These are phyloP conservation scores for Calocybe indica DNA, from an alignment of 768 basidiomycete species.

Conservation along the genomic window DNA sequence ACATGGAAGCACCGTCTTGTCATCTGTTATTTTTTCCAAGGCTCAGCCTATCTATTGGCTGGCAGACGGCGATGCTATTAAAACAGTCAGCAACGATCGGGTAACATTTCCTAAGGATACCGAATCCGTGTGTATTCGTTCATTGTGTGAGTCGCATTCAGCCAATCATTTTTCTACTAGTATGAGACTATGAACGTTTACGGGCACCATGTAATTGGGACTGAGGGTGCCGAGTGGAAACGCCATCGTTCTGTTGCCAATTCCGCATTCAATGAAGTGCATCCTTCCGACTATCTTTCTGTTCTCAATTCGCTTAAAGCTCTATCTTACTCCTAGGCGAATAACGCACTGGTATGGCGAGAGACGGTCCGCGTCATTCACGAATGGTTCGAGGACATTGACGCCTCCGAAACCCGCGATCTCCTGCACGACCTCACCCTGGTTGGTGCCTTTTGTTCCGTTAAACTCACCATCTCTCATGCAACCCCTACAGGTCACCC, in stretches of 20 bases:
- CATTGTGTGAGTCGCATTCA: neutral
- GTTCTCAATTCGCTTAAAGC: neutral
- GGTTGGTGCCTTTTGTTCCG: conserved; percentile 11
- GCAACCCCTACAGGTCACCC: neutral
- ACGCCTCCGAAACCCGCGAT: conserved; percentile 13
- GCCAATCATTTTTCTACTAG: conserved; percentile 5
- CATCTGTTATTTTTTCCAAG: conserved; percentile 25
- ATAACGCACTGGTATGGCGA: conserved; percentile 43
- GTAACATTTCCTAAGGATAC: conserved; percentile 34
- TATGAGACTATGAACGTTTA: conserved; percentile 40
- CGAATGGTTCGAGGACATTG: conserved; percentile 37
- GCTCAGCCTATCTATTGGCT: conserved; percentile 32
- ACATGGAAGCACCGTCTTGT: conserved; percentile 32
- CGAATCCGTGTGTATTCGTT: conserved; percentile 19
- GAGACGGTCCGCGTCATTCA: conserved; percentile 32
- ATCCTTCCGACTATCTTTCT: neutral
- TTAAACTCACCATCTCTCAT: neutral
- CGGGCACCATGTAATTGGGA: conserved; percentile 37
- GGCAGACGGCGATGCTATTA: conserved; percentile 37
- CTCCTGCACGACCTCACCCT: conserved; percentile 18
- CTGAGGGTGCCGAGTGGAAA: conserved; percentile 41
- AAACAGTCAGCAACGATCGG: conserved; percentile 24
- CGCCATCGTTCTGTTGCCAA: conserved; percentile 38
- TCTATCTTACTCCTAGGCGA: conserved; percentile 23
- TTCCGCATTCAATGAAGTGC: conserved; percentile 45